These are phyloP conservation scores for Aspergillus carlsbadensis DNA, from an alignment of 495 filamentous ascomycete genomes.

Conservation along the genomic window DNA sequence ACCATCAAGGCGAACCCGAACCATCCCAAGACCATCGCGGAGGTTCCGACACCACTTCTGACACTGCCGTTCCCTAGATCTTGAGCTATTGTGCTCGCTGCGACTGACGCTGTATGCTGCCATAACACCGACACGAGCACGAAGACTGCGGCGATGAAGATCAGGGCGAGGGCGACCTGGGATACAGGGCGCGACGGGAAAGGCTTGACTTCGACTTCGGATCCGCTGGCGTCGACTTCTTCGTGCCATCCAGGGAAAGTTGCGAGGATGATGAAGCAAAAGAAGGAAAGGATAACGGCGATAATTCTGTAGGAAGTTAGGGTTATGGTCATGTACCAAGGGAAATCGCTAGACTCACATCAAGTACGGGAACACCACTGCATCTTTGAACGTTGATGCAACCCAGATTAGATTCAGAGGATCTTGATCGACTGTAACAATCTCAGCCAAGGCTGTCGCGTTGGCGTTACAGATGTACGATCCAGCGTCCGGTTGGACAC, in stretches of 20 bases:
- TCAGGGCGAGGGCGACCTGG: conserved; percentile 63
- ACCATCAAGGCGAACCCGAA: conserved; percentile 92
- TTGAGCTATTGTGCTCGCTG: conserved; percentile 87
- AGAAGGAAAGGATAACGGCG: conserved; percentile 67
- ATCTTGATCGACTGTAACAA: conserved; percentile 64
- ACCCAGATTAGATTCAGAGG: conserved; percentile 72
- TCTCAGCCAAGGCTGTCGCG: conserved; percentile 61
- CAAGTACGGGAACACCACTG: conserved; percentile 68
- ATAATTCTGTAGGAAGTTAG: conserved; percentile 52
- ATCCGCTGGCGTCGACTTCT: conserved; percentile 54
- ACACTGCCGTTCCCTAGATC: conserved; percentile 95
- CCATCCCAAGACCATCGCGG: conserved; percentile 95
- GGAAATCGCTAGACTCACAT: conserved; percentile 46
- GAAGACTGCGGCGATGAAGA: conserved; percentile 66
- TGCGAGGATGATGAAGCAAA: conserved; percentile 67
- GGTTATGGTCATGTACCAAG: not conserved
- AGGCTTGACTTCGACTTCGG: conserved; percentile 61
- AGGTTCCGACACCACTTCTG: conserved; percentile 80
- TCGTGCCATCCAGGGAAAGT: conserved; percentile 75
- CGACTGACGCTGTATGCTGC: conserved; percentile 91
- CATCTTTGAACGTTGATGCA: conserved; percentile 69
- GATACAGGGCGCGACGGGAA: conserved; percentile 69
- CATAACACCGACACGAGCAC: conserved; percentile 69
- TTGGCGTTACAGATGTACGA: conserved; percentile 68
- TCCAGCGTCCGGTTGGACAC: conserved; percentile 60